These are phyloP conservation scores for Chlorociboria aeruginascens DNA, from an alignment of 495 filamentous ascomycete species.

Conservation along the genomic window DNA sequence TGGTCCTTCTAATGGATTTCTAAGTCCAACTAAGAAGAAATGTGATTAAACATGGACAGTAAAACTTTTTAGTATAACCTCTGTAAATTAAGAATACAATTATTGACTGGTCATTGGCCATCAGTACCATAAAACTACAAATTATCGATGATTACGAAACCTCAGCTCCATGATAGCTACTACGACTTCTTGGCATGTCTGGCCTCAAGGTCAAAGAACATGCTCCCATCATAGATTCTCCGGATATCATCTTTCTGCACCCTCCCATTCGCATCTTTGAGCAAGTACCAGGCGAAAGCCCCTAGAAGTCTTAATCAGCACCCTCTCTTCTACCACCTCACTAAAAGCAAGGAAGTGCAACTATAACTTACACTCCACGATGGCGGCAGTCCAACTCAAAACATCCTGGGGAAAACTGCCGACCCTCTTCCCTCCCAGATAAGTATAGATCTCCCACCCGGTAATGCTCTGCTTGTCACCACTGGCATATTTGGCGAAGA, in stretches of 20 bases:
- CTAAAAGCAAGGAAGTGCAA: background rate
- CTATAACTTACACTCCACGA: conserved; percentile 28
- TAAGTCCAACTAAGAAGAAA: too few species aligned
- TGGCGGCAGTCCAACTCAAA: conserved; percentile 29
- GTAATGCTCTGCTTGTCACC: conserved; percentile 19
- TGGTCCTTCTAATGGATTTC: too few species aligned
- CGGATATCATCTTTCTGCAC: conserved; percentile 24
- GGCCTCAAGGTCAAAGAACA: conserved; percentile 26
- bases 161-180: background rate
- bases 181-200: conserved; percentile 4
- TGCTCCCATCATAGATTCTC: conserved; percentile 26
- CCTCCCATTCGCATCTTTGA: conserved; percentile 22
- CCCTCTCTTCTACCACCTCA: background rate
- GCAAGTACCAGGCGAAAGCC: conserved; percentile 27
- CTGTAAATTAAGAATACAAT: too few species aligned
- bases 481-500: conserved; percentile 41
- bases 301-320: background rate
- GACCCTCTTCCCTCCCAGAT: conserved; percentile 29
- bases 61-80: too few species aligned
- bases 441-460: conserved; percentile 21
- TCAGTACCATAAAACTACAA: too few species aligned
- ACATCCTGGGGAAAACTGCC: conserved; percentile 26
- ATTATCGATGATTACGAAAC: too few species aligned
- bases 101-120: too few species aligned
- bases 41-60: too few species aligned